Conservation (phyloP, 352 stramenopile species). For the Pythium aphanidermatum region DNA sequence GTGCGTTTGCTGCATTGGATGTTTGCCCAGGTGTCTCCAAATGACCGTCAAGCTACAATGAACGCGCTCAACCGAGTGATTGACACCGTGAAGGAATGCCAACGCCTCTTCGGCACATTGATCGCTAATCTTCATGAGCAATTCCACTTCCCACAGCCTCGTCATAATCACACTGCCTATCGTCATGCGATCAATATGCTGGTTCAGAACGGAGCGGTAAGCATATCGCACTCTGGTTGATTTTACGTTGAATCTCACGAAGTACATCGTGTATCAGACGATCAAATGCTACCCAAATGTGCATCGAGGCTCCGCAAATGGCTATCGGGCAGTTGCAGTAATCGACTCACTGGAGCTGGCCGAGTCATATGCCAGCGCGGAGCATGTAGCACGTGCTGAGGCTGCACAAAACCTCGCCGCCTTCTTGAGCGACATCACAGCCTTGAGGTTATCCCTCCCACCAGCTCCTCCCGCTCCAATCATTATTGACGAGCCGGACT, state of each 20-base stretch:
- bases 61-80: constrained; percentile 33
- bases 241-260: too few species aligned
- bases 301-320: too few species aligned
- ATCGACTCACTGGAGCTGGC: not conserved
- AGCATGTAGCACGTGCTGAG: not conserved
- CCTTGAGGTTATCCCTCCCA: too few species aligned
- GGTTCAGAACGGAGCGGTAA: constrained; percentile 11
- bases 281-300: too few species aligned
- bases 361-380: not conserved
- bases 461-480: too few species aligned
- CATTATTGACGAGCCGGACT: not conserved
- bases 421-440: not conserved
- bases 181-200: constrained; percentile 6
- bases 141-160: constrained; percentile 28
- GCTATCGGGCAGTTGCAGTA: not conserved
- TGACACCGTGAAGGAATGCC: constrained; percentile 30
- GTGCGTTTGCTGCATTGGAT: constrained; percentile 15
- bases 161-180: constrained; percentile 1
- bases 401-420: not conserved
- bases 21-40: constrained; percentile 4
- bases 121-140: constrained; percentile 33
- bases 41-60: constrained; percentile 47
- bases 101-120: constrained; percentile 36
- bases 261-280: too few species aligned
- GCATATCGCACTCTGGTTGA: not conserved